These are phyloP conservation scores for Pseudogymnoascus sp. DNA, from an alignment of 2,329 filamentous ascomycete species.

Conservation along the genomic window DNA sequence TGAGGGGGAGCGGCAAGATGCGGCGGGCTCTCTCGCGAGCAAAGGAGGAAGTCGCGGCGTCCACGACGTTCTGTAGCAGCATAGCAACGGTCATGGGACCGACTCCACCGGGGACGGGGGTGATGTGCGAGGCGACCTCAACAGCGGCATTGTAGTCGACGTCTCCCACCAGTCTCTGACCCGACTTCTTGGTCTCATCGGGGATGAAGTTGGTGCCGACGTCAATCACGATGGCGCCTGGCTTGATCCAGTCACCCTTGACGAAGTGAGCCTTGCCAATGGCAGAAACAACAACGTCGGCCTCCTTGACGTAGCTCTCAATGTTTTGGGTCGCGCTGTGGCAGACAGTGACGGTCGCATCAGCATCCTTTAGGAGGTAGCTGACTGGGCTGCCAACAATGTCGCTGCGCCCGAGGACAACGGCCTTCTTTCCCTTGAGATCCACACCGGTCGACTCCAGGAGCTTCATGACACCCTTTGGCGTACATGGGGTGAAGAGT, in stretches of 20 bases:
- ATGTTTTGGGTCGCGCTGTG: conserved; percentile 79
- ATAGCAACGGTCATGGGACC: conserved; percentile 99
- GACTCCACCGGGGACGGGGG: conserved; percentile 91
- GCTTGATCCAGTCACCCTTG: conserved; percentile 92
- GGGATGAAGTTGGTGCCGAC: conserved; percentile 95
- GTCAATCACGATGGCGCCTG: conserved; percentile 90
- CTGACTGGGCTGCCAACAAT: conserved; percentile 97
- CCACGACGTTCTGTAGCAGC: conserved; percentile 91
- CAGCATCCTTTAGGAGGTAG: conserved; percentile 87
- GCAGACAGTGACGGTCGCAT: conserved; percentile 93
- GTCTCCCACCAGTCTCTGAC: conserved; percentile 85
- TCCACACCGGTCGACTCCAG: conserved; percentile 76
- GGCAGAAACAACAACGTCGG: conserved; percentile 85
- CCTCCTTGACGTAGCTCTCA: conserved; percentile 64
- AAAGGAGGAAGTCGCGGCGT: conserved; percentile 72
- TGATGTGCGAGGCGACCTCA: conserved; percentile 85
- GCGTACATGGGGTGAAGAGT: conserved; percentile 88
- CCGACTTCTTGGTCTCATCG: conserved; percentile 83
- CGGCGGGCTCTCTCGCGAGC: conserved; percentile 72
- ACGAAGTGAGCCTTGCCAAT: conserved; percentile 83
- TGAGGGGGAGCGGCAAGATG: conserved; percentile 75
- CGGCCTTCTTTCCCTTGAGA: conserved; percentile 80
- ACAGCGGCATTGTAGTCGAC: conserved; percentile 82
- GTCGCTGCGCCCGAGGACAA: conserved; percentile 89
- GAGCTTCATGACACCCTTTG: conserved; percentile 92